Conservation (phyloP, 345 rosid species). For the Noccaea caerulescens region DNA sequence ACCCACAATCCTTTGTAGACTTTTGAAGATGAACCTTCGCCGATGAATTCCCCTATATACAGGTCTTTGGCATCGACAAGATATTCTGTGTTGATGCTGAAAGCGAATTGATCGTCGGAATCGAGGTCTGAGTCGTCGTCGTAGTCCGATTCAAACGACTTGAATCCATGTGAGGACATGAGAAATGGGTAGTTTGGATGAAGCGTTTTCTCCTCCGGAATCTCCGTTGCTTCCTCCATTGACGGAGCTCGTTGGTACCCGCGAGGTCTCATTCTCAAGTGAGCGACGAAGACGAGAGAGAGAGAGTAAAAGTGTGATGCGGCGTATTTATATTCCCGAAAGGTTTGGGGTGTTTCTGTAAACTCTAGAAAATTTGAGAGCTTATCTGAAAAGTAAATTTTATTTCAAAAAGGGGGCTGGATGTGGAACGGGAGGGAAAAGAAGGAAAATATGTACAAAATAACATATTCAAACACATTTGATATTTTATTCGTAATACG, state of each 20-base stretch:
- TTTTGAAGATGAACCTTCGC: constrained; percentile 36
- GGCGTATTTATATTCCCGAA: background rate
- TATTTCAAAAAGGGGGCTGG: background rate
- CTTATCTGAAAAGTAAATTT: background rate
- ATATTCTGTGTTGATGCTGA: constrained; percentile 23
- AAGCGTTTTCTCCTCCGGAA: constrained; percentile 33
- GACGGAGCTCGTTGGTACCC: constrained; percentile 43
- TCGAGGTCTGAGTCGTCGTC: constrained; percentile 24
- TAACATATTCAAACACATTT: constrained; percentile 22
- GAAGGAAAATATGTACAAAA: background rate
- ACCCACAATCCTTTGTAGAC: constrained; percentile 43
- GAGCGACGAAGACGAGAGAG: constrained; percentile 37
- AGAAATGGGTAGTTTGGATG: constrained; percentile 45
- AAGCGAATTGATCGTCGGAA: constrained; percentile 34
- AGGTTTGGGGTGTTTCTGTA: constrained; percentile 17
- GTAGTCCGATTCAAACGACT: constrained; percentile 34
- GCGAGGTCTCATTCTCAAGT: constrained; percentile 36
- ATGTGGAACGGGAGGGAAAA: constrained; percentile 43
- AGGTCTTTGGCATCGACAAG: constrained; percentile 31
- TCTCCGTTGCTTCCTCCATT: constrained; percentile 19
- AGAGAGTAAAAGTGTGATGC: constrained; percentile 18
- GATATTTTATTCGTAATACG: background rate
- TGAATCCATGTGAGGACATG: constrained; percentile 30
- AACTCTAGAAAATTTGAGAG: background rate
- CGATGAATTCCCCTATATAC: constrained; percentile 27